phyloP scores from a whole-genome alignment of 2,329 filamentous ascomycete genomes.

The Stagonosporopsis chrysanthemi region DNA sequence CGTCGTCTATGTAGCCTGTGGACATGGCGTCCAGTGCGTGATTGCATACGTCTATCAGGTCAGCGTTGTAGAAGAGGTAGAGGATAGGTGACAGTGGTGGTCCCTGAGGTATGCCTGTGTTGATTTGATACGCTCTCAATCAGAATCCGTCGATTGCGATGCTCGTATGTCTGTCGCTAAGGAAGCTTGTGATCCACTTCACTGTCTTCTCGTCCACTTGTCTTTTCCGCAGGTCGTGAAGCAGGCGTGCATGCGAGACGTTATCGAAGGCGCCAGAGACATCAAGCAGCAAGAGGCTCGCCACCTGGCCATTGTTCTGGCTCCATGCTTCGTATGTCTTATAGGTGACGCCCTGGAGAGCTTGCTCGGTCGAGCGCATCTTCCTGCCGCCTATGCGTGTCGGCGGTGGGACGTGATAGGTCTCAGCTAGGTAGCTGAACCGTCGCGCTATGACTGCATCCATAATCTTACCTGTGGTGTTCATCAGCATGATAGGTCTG shows the following conservation, averaged over 20 bases:
- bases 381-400: constrained; percentile 29
- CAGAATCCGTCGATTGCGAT: constrained; percentile 19
- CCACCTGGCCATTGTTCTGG: constrained; percentile 23
- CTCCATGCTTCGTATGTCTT: constrained; percentile 23
- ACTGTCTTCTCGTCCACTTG: constrained; percentile 1
- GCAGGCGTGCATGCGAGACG: not conserved
- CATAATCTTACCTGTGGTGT: constrained; percentile 41
- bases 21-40: not conserved
- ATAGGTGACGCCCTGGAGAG: not conserved
- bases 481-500: constrained; percentile 19
- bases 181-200: constrained; percentile 1
- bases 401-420: constrained; percentile 25
- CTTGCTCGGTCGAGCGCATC: not conserved
- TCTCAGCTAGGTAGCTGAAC: constrained; percentile 26
- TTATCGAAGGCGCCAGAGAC: constrained; percentile 31
- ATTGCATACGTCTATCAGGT: constrained; percentile 33
- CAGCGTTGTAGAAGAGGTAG: constrained; percentile 45
- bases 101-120: constrained; percentile 41
- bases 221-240: not conserved
- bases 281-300: constrained; percentile 43
- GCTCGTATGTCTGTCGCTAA: not conserved
- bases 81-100: constrained; percentile 43
- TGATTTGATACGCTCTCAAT: constrained; percentile 21
- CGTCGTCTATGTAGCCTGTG: constrained; percentile 1
- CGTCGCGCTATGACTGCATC: constrained; percentile 25